A percentile compares a stretch with the other conserved stretches of the same genome.
phyloP scores from a whole-genome alignment of 176 grass and related monocot genomes.

The Phyllostachys edulis region DNA sequence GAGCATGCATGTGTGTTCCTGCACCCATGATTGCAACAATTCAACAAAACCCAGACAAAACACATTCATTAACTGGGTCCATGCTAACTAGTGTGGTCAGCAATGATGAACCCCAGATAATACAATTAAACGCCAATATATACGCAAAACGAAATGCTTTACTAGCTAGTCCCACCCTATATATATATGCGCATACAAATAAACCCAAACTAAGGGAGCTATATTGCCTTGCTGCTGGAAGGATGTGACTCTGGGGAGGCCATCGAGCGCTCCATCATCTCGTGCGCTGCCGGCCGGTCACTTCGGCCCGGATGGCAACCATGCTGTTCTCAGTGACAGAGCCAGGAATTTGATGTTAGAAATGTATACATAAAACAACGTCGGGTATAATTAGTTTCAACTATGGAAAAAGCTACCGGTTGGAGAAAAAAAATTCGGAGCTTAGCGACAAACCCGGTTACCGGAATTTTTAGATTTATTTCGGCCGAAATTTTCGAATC shows the following conservation, averaged over 20 bases:
- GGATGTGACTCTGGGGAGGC: neutral
- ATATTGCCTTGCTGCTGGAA: neutral
- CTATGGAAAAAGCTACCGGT: too few relatives aligned
- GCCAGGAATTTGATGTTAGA: too few relatives aligned
- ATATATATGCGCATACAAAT: neutral
- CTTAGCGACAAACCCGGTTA: too few relatives aligned
- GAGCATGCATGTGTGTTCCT: neutral
- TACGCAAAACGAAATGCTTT: neutral
- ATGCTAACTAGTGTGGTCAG: neutral
- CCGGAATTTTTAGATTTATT: too few relatives aligned
- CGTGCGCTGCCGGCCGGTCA: constrained; percentile 18
- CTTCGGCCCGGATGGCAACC: neutral
- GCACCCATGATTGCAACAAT: neutral
- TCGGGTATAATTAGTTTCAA: too few relatives aligned
- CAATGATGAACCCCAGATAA: neutral
- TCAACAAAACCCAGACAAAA: neutral
- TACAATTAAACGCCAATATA: neutral
- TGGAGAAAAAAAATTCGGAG: too few relatives aligned
- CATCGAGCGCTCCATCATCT: neutral
- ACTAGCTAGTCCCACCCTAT: neutral
- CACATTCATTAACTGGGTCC: neutral
- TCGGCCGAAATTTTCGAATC: too few relatives aligned
- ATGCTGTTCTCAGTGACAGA: too few relatives aligned
- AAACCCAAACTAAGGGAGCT: neutral
- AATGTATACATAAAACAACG: too few relatives aligned